A percentile compares a stretch with the other conserved stretches of the same genome.
Conservation (phyloP, 176 grass and related monocot genomes). For the Aechmea fasciata region DNA sequence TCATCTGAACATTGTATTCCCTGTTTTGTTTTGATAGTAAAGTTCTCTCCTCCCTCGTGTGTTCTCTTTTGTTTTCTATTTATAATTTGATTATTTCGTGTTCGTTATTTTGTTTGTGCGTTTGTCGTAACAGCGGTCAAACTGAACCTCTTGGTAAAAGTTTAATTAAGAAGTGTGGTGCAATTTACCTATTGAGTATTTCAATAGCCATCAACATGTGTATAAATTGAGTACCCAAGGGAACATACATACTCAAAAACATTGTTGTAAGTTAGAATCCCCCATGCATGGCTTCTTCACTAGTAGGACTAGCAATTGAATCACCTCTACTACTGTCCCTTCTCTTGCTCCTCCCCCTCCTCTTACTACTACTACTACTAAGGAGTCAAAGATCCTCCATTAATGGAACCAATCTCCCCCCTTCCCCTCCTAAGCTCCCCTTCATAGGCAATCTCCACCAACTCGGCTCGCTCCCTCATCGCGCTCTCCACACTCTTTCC, state of each 20-base stretch:
- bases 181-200: too few relatives aligned
- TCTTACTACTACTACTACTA: not conserved
- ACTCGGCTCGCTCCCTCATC: conserved; percentile 5
- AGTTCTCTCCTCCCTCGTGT: too few relatives aligned
- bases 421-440: conserved; percentile 8
- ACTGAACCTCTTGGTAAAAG: too few relatives aligned
- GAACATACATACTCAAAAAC: not conserved
- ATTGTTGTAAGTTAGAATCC: not conserved
- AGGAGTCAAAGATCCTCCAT: not conserved
- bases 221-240: not conserved
- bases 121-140: too few relatives aligned
- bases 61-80: too few relatives aligned
- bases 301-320: not conserved
- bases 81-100: too few relatives aligned
- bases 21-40: too few relatives aligned
- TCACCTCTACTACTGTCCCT: not conserved
- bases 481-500: not conserved
- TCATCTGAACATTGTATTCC: too few relatives aligned
- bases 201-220: too few relatives aligned
- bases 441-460: conserved; percentile 14
- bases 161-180: too few relatives aligned
- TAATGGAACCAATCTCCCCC: not conserved
- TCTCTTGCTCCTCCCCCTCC: not conserved
- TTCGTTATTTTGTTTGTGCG: too few relatives aligned
- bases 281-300: not conserved